Conservation (phyloP, 495 filamentous ascomycete genomes). For the Chaetomium fimeti region DNA sequence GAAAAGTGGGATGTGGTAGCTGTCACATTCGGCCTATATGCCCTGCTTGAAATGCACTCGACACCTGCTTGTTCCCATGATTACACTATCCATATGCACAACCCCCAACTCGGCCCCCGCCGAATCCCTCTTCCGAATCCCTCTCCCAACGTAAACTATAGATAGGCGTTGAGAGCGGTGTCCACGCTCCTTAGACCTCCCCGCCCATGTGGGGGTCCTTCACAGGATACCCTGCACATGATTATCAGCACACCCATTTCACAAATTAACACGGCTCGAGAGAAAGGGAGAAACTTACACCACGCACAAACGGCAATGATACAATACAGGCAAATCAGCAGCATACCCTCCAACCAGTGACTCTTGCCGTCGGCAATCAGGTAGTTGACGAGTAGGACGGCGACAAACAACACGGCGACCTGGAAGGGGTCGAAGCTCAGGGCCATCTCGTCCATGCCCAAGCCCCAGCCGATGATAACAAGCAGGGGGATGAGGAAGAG, state of each 20-base stretch:
- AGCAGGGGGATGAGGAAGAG: conserved; percentile 74
- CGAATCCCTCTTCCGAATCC: too few species aligned
- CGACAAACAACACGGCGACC: conserved; percentile 73
- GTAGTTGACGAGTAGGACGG: conserved; percentile 79
- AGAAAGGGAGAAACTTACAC: conserved; percentile 42
- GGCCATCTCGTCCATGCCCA: conserved; percentile 66
- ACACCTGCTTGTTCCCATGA: not conserved
- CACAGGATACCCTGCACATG: conserved; percentile 1
- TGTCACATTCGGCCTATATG: not conserved
- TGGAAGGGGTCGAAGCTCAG: conserved; percentile 81
- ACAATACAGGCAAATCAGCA: conserved; percentile 69
- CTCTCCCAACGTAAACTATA: too few species aligned
- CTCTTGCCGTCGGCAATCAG: conserved; percentile 66
- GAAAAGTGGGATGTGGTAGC: not conserved
- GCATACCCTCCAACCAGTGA: conserved; percentile 70
- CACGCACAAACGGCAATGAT: conserved; percentile 64
- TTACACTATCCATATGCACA: not conserved
- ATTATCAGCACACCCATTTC: not conserved
- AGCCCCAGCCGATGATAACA: conserved; percentile 78
- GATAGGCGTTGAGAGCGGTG: too few species aligned
- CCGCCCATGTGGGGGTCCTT: not conserved
- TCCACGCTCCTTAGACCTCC: too few species aligned
- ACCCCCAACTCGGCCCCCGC: not conserved
- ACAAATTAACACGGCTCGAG: not conserved
- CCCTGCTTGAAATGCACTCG: not conserved